Evolutionary conservation across 768 basidiomycete genomes (phyloP).

Genomic region (Lactarius pseudohatsudake): DNA sequence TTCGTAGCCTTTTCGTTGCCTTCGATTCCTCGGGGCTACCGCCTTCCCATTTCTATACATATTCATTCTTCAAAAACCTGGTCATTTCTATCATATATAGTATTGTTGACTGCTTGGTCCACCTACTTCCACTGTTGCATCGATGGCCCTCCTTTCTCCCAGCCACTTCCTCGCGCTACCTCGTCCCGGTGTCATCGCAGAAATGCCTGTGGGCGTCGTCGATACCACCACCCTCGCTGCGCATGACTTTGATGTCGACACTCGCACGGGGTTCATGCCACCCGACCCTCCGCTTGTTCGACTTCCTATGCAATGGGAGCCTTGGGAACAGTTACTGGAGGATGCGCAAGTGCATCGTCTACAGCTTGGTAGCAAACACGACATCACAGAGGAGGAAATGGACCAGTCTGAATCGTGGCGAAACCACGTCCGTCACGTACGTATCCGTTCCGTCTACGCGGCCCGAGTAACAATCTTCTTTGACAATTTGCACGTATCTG

Average conservation of each 20-base stretch:
- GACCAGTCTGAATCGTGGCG: conserved; percentile 44
- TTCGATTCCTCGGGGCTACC: neutral
- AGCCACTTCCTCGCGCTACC: conserved; percentile 40
- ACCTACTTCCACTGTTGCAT: neutral
- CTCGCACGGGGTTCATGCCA: conserved; percentile 89
- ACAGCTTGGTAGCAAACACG: conserved; percentile 48
- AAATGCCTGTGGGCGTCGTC: conserved; percentile 27
- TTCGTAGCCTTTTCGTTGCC: neutral
- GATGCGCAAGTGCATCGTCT: conserved; percentile 48
- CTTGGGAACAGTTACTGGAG: conserved; percentile 69
- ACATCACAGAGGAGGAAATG: conserved; percentile 35
- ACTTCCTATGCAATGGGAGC: conserved; percentile 60
- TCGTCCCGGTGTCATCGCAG: conserved; percentile 33
- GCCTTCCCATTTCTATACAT: neutral
- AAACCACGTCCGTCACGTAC: conserved; percentile 41
- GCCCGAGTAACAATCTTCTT: neutral
- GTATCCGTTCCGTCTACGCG: conserved; percentile 22
- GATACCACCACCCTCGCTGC: conserved; percentile 42
- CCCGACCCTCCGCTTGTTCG: conserved; percentile 65
- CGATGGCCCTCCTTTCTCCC: conserved; percentile 25
- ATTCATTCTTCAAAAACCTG: neutral
- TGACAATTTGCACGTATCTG: conserved; percentile 15
- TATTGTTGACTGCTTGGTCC: neutral
- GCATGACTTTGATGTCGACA: conserved; percentile 81
- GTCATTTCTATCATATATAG: neutral